Base-by-base conservation (phyloP, 371 early-diverging fungal genomes). In the Rhizopus microsporus region DNA sequence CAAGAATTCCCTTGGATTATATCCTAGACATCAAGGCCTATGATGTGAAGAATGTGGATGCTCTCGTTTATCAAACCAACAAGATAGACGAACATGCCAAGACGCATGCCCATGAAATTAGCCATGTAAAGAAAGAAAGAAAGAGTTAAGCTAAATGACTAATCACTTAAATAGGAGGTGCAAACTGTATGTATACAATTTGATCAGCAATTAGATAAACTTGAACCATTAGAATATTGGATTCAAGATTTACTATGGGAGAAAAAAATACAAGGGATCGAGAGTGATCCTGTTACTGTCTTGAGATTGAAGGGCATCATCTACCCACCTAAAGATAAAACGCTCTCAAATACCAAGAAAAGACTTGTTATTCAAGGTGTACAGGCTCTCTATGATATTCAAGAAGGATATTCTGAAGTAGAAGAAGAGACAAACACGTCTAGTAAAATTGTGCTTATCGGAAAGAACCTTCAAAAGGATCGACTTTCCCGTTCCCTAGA, bases 171-270 rank as follows among this genome's bases (percentile, higher is more conserved):
- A 12, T 62, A 87, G 80, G 72, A 73, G 35, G 76, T 83, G n/a
- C 69, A 75, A 71, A 86, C 84, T 12, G 71, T 80, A 4, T 77
- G 77, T 51, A 72, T 80, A 38, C 68, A 77, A 16, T 75, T 80
- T 44, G 46, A 63, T 4, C 29, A 68, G n/a, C 80, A 71, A 34
- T 29, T 75, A 8, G 63, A 68, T 15, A 61, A 67, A 7, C 56
- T 83, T 42, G 57, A 63, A 33, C 34, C 59, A 39, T 42, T 96
- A 12, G 96, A 97, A 51, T 67, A 74, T 29, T 97, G 96, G 96
- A 79, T 97, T n/a, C 97, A 94, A 67, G 68, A 75, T 12, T 65
- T 97, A 40, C 75, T 97, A 12, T 97, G 98, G 98, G 95, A 94
- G 30, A 83, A 87, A 38, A 64, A 64, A 2, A 62, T 92, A 29